Base-by-base conservation (phyloP, 192 early-diverging fungal species). In the Cladochytrium replicatum region DNA sequence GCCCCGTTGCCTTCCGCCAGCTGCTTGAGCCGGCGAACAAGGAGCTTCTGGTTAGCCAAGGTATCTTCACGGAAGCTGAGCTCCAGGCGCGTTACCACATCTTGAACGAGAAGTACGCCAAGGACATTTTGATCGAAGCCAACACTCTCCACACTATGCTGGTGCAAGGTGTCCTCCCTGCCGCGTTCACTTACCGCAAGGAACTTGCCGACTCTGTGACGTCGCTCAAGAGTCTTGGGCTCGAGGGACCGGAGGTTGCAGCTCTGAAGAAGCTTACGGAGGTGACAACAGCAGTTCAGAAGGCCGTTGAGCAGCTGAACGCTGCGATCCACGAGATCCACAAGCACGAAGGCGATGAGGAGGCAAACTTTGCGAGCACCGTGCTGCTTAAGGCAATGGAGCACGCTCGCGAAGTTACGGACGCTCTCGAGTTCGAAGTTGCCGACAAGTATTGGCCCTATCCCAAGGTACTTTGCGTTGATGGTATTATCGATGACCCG, bases 401-500 rank as follows among this genome's bases (percentile, higher is more conserved):
- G 45, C 61, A 65, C 27, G 74, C 80, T 32, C 80, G 95, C 48
- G 37, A 43, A 4, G 58, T 71, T 11, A 78, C 82, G 31, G 92
- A 95, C 59, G 39, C 27, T 6, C 57, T 99, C 27, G 93, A 99
- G 71, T 44, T 58, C n/a, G 41, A 84, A 23, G 74, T 88, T 38
- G 80, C 84, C 24, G 90, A 96, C 78, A 92, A 89, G 81, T 78
- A 71, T 70, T 99, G 93, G 90, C 90, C 90, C 25, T 82, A 88
- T 65, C 95, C 95, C 67, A 93, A 91, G 73, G n/a, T n/a, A n/a
- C n/a, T n/a, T n/a, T n/a, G n/a, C n/a, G n/a, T n/a, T n/a, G n/a
- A n/a, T n/a, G n/a, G n/a, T n/a, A n/a, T n/a, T n/a, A n/a, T n/a
- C n/a, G n/a, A n/a, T n/a, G n/a, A n/a, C n/a, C n/a, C n/a, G n/a